These are phyloP conservation scores for Austroboletus festivus DNA, from an alignment of 768 basidiomycete species.

Conservation along the genomic window DNA sequence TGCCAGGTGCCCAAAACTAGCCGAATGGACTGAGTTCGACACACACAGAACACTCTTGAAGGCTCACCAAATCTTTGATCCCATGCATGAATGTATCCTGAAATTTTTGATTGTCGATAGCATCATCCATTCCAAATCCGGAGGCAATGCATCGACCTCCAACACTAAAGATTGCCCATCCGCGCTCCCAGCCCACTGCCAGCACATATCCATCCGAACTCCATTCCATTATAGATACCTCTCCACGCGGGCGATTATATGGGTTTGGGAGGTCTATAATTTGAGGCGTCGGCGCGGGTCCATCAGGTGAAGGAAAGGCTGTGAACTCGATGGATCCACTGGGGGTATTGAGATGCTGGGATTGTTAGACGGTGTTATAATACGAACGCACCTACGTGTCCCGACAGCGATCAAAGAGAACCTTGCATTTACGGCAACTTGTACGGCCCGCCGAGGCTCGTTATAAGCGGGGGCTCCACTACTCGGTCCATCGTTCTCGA, in stretches of 20 bases:
- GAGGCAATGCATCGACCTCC: constrained; percentile 85
- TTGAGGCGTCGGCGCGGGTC: constrained; percentile 57
- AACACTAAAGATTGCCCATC: constrained; percentile 90
- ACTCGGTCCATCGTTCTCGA: constrained; percentile 45
- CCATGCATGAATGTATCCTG: constrained; percentile 88
- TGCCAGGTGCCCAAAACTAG: constrained; percentile 93
- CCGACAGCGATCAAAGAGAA: constrained; percentile 86
- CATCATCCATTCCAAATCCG: constrained; percentile 66
- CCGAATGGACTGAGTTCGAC: neutral
- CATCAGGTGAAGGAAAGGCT: constrained; percentile 63
- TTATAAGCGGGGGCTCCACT: constrained; percentile 42
- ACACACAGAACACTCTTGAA: neutral
- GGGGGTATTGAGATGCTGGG: neutral
- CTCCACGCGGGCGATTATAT: constrained; percentile 55
- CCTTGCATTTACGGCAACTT: constrained; percentile 67
- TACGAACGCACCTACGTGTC: constrained; percentile 51
- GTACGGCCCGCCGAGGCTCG: constrained; percentile 64
- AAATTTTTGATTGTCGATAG: constrained; percentile 55
- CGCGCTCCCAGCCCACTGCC: constrained; percentile 86
- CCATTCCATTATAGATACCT: constrained; percentile 77
- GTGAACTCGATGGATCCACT: constrained; percentile 69
- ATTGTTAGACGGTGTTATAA: neutral
- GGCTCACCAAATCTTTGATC: constrained; percentile 62
- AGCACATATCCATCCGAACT: constrained; percentile 94
- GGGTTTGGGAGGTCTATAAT: constrained; percentile 60